These are phyloP conservation scores for Leccinum angustisporum DNA, from an alignment of 1,284 basidiomycete species.

Conservation along the genomic window DNA sequence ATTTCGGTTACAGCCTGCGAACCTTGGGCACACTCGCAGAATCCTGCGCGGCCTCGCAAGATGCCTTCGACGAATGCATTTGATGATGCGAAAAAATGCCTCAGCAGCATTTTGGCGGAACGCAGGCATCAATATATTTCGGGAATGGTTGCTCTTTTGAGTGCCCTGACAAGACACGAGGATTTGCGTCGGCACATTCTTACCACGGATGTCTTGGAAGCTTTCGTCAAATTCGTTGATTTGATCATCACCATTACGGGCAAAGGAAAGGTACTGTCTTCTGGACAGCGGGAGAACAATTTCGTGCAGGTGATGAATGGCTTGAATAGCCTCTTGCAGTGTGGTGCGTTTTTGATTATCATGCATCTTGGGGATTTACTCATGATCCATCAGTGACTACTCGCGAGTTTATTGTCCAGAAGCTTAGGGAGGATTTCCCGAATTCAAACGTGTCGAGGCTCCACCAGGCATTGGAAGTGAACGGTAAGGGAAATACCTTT, in stretches of 20 bases:
- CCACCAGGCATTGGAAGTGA: constrained; percentile 12
- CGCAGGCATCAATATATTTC: constrained; percentile 18
- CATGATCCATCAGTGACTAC: constrained; percentile 14
- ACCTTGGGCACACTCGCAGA: neutral
- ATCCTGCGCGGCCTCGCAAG: neutral
- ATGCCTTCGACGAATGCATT: constrained; percentile 4
- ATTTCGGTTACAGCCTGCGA: constrained; percentile 11
- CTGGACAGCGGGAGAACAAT: neutral
- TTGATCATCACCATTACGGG: neutral
- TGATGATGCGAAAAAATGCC: constrained; percentile 5
- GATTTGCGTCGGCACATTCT: constrained; percentile 17
- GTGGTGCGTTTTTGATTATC: constrained; percentile 12
- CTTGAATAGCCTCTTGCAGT: constrained; percentile 23
- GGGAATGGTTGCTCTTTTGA: constrained; percentile 26
- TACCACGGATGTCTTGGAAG: constrained; percentile 17
- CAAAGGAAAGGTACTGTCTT: neutral
- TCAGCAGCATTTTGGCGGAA: constrained; percentile 12
- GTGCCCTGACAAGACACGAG: constrained; percentile 19
- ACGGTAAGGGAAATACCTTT: neutral
- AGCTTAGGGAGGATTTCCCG: constrained; percentile 5
- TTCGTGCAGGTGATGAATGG: constrained; percentile 27
- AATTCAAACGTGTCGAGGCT: constrained; percentile 9
- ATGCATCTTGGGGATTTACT: neutral
- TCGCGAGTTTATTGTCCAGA: constrained; percentile 1
- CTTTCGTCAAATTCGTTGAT: constrained; percentile 19